Conservation (phyloP, 2,329 filamentous ascomycete species). For the Camillea tinctor region DNA sequence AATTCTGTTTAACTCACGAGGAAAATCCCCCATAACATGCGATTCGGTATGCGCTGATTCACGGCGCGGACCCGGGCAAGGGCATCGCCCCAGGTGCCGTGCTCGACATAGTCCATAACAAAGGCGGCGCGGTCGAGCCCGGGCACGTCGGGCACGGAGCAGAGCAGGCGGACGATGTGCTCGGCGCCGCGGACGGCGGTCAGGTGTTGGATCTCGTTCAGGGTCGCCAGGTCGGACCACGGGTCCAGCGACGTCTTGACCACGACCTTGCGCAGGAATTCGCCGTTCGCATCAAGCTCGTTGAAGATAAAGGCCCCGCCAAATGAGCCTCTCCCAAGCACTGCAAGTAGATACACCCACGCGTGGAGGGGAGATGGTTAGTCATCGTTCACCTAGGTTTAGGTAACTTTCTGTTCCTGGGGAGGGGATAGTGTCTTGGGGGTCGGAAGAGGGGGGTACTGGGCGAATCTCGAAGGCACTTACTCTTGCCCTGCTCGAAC, state of each 20-base stretch:
- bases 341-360: too few relatives aligned
- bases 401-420: neutral
- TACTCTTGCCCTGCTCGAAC: too few relatives aligned
- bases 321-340: too few relatives aligned
- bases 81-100: neutral
- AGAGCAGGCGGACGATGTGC: slow-evolving; percentile 1
- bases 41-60: neutral
- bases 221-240: neutral
- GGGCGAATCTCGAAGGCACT: too few relatives aligned
- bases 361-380: too few relatives aligned
- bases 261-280: too few relatives aligned
- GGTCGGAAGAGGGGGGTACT: too few relatives aligned
- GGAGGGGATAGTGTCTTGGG: too few relatives aligned
- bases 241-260: neutral
- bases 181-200: neutral
- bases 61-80: neutral
- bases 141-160: neutral
- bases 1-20: neutral
- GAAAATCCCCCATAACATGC: neutral
- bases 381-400: too few relatives aligned
- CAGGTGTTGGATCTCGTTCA: neutral
- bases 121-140: neutral
- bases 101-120: neutral
- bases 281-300: too few relatives aligned
- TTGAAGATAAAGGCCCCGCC: too few relatives aligned